Percentiles rank a stretch among this genome's conserved stretches.
These are phyloP conservation scores for Xylaria curta DNA, from an alignment of 495 filamentous ascomycete species.

Conservation along the genomic window DNA sequence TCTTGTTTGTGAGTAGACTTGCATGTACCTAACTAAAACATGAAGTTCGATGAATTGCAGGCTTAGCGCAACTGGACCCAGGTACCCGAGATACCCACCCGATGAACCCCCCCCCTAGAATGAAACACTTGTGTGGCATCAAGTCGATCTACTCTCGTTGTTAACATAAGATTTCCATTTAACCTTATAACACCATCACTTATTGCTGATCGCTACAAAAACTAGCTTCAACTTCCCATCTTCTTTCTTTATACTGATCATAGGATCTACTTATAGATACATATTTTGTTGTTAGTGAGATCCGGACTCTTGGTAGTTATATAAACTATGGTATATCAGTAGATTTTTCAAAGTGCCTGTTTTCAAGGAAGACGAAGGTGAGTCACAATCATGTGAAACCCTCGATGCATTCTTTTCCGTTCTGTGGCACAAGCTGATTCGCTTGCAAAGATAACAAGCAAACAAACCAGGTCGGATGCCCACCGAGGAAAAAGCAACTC, in stretches of 20 bases:
- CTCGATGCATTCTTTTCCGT: neutral
- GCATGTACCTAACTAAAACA: too few species aligned
- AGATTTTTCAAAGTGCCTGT: neutral
- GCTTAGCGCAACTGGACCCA: neutral
- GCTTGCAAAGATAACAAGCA: neutral
- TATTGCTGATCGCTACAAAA: neutral
- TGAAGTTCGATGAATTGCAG: too few species aligned
- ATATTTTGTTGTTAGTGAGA: neutral
- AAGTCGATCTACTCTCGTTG: too few species aligned
- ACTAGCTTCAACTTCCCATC: neutral
- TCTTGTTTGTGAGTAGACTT: neutral
- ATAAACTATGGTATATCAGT: too few species aligned
- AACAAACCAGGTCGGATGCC: slow-evolving; percentile 2
- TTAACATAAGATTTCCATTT: too few species aligned
- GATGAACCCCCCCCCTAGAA: neutral
- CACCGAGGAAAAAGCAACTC: neutral
- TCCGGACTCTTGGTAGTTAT: too few species aligned
- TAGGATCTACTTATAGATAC: neutral
- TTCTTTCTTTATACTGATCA: neutral
- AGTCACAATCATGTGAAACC: neutral
- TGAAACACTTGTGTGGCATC: too few species aligned
- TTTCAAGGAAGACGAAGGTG: neutral
- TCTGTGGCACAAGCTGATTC: slow-evolving; percentile 5
- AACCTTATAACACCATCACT: neutral
- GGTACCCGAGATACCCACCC: neutral